Conservation (phyloP, 2,329 filamentous ascomycete genomes). For the Fusarium nurragi region DNA sequence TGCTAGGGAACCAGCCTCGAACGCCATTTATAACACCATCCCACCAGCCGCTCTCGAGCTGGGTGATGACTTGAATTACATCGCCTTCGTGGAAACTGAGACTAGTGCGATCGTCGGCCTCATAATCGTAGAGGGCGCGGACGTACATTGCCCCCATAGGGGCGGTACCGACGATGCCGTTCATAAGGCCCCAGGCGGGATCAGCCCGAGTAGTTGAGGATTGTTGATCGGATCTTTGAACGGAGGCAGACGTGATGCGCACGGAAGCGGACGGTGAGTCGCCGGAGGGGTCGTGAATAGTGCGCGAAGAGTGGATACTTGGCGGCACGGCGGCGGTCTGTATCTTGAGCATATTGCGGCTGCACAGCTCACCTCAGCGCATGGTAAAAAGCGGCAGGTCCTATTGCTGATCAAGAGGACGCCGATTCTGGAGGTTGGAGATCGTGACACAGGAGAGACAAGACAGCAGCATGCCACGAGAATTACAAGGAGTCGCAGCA, state of each 20-base stretch:
- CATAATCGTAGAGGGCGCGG: slow-evolving; percentile 95
- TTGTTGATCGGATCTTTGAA: slow-evolving; percentile 41
- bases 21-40: slow-evolving; percentile 97
- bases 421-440: slow-evolving; percentile 24
- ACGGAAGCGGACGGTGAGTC: slow-evolving; percentile 43
- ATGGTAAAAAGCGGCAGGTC: slow-evolving; percentile 47
- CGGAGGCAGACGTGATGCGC: slow-evolving; percentile 42
- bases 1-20: slow-evolving; percentile 98
- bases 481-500: slow-evolving; percentile 29
- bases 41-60: slow-evolving; percentile 99
- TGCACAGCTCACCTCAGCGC: slow-evolving; percentile 48
- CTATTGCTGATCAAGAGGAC: slow-evolving; percentile 44
- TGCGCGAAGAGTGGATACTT: slow-evolving; percentile 48
- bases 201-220: slow-evolving; percentile 40
- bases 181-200: slow-evolving; percentile 58
- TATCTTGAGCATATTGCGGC: slow-evolving; percentile 47
- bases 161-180: slow-evolving; percentile 67
- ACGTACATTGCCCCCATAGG: slow-evolving; percentile 83
- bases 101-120: slow-evolving; percentile 95
- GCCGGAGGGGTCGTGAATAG: slow-evolving; percentile 45
- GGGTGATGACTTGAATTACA: slow-evolving; percentile 97
- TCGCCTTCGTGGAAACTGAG: slow-evolving; percentile 97
- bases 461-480: slow-evolving; percentile 36
- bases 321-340: slow-evolving; percentile 46
- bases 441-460: slow-evolving; percentile 24